Base-by-base conservation (phyloP, 2,329 filamentous ascomycete species). In the Didymellaceae sp. region DNA sequence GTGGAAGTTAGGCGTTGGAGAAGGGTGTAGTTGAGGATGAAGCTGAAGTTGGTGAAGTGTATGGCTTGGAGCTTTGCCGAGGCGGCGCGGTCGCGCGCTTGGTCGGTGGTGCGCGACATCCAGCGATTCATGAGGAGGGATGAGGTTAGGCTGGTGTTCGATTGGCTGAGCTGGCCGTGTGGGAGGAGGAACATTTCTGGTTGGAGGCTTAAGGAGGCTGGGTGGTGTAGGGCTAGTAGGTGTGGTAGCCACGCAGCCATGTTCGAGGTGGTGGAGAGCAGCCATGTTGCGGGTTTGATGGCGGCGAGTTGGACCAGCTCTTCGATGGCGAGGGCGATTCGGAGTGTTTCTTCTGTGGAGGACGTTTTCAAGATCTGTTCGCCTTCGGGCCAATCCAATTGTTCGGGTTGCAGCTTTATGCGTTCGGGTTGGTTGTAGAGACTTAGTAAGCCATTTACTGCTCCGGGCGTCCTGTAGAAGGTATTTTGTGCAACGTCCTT, bases 191-290 rank as follows among this genome's bases (percentile, higher is more conserved):
- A 58, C 9, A 41, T 40, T 1, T 52, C 38, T 7, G 57, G 52
- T 9, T 55, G 45, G n/a, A 66, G 34, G 3, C 20, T 8, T 13
- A 18, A 38, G 11, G 45, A 22, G 2, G 38, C 52, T 16, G 61
- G 57, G 41, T 65, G 55, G n/a, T 54, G 54, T 8, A 62, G 37
- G 20, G 54, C 56, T 6, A 62, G 18, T 20, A 66, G 37, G 7
- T 65, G 62, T 11, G 63, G 63, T 6, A 67, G 47, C 64, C 61
- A 63, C 9, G 58, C 41, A 11, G 39, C 42, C 11, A 65, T 16
- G 14, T 58, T 57, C 8, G 25, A 44, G 5, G 28, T 26, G 6
- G 20, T 39, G 18, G 35, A 34, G 9, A 42, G 45, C 31, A 51
- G 9, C 41, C 48, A 51, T 40, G 47, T 35, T 4, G 35, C 22